Evolutionary conservation across 768 basidiomycete species (phyloP).

Genomic region (Amanita thiersii): DNA sequence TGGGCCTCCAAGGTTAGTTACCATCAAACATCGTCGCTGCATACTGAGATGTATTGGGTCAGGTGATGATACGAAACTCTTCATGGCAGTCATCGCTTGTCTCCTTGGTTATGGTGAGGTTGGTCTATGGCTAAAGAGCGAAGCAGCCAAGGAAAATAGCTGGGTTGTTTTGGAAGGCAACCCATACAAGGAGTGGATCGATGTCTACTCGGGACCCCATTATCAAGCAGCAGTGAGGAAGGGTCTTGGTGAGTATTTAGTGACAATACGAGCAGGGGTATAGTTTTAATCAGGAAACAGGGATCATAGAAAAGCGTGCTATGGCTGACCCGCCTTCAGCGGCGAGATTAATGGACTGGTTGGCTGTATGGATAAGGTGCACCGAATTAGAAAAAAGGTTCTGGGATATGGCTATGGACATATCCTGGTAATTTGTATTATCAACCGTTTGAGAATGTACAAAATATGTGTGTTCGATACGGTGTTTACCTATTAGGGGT

Average conservation of each 20-base stretch:
- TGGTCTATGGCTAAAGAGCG: constrained; percentile 70
- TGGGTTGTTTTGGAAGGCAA: constrained; percentile 62
- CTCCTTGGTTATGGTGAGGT: constrained; percentile 91
- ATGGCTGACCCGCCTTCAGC: constrained; percentile 55
- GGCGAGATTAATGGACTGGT: constrained; percentile 54
- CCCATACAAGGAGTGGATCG: constrained; percentile 68
- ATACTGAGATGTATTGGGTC: constrained; percentile 1
- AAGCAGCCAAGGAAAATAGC: constrained; percentile 34
- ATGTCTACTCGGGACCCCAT: constrained; percentile 65
- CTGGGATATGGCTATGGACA: constrained; percentile 62
- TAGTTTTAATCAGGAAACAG: constrained; percentile 27
- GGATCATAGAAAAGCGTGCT: constrained; percentile 63
- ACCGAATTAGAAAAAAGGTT: constrained; percentile 75
- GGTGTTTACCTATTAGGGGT: no score
- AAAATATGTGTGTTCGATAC: no score
- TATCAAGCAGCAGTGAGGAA: constrained; percentile 67
- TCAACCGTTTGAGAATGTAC: no score
- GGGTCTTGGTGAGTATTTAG: constrained; percentile 60
- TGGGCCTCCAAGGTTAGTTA: constrained; percentile 55
- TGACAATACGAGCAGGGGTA: constrained; percentile 1
- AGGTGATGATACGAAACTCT: constrained; percentile 65
- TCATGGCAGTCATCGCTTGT: constrained; percentile 83
- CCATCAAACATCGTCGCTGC: neutral
- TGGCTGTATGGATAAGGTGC: constrained; percentile 66
- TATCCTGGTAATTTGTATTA: constrained; percentile 6